Evolutionary conservation across 2,329 filamentous ascomycete genomes (phyloP), one percentile per base, ranked within the genome.

Genomic region (Apiospora marii): DNA sequence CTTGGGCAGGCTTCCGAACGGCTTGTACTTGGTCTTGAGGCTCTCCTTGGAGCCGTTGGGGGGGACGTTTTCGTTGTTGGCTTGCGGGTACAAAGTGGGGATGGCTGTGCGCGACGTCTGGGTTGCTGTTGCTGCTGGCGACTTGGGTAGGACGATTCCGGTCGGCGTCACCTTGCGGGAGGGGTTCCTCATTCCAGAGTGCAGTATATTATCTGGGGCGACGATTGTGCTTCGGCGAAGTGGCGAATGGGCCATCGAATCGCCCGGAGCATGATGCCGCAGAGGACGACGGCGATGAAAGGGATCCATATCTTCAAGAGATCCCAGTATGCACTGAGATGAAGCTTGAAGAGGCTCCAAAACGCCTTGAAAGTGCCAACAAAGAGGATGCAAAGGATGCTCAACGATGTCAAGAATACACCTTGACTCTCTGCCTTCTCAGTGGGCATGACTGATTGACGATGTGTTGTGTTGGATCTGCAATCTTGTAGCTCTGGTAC

Each of bases 1-100:
- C 72, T 82, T 87, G 10, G 86, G 83, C 0, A 87, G 73, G 43
- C 78, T 81, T 0, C 72, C 75, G 14, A 70, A 10, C 16, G 72
- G 49, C 51, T 71, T 72, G 51, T 75, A 73, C 8, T 71, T 75
- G 14, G 67, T 61, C n/a, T 69, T 48, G n/a, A 78, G 14, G 16
- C 69, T 71, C 19, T 41, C 46, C 10, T 67, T 67, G 19, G 75
- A 73, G 67, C n/a, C 34, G 27, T 68, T 68, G 24, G 77, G 76
- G 4, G 77, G 76, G 4, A 78, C 70, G 68, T 80, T 81, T 71
- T 81, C 79, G n/a, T 46, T 46, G n/a, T 75, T 68, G 46, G 53
- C 22, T 8, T 67, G 48, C 16, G 44, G 34, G 27, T 68, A 64
- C 34, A 64, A 64, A 67, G 73, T 16, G 71, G 51, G 13, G 58